Conservation (phyloP, 768 basidiomycete genomes). For the Leccinum rimulosum region DNA sequence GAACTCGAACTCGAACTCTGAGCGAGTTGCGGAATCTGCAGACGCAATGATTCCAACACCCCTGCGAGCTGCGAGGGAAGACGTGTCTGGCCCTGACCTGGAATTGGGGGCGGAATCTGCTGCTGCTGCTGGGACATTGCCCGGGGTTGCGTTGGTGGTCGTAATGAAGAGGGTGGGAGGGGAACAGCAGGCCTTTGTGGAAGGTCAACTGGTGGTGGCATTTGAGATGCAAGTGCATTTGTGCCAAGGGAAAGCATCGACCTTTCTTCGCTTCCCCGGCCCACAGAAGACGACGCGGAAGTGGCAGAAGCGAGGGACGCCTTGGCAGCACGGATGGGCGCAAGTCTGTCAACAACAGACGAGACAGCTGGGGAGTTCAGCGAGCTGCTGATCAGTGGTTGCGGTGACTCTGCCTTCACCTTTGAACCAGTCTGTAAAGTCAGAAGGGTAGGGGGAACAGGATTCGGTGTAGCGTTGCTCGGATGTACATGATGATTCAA, state of each 20-base stretch:
- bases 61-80: conserved; percentile 11
- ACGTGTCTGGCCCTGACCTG: conserved; percentile 4
- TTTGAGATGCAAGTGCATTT: not conserved
- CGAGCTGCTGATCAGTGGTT: conserved; percentile 3
- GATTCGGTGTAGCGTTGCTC: not conserved
- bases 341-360: conserved; percentile 26
- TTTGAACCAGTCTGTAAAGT: conserved; percentile 12
- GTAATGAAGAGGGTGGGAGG: not conserved
- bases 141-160: not conserved
- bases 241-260: not conserved
- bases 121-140: not conserved
- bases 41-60: conserved; percentile 16
- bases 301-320: conserved; percentile 19
- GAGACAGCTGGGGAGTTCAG: conserved; percentile 6
- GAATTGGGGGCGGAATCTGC: not conserved
- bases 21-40: conserved; percentile 16
- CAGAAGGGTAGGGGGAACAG: not conserved
- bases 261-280: not conserved
- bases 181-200: not conserved
- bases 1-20: not conserved
- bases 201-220: not conserved
- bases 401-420: conserved; percentile 21
- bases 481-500: not conserved
- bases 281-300: conserved; percentile 12
- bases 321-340: conserved; percentile 34